Base-by-base conservation (phyloP, 495 filamentous ascomycete genomes). In the Hypoxylon lienhwacheense region DNA sequence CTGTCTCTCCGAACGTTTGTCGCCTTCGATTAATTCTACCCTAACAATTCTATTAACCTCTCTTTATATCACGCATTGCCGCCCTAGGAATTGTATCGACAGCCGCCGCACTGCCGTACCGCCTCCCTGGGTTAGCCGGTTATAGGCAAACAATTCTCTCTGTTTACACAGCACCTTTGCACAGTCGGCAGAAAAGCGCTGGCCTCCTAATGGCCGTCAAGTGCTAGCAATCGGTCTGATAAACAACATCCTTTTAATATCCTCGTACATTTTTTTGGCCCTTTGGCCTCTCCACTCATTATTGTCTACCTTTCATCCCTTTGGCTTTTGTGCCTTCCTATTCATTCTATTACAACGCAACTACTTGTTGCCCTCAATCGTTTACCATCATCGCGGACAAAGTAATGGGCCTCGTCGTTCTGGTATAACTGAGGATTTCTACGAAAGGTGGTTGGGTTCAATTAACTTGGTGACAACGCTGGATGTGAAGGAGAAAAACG, bases 1-100 rank as follows among this genome's bases (percentile, higher is more conserved):
- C 61, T 46, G 60, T 61, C 49, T 54, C 61, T 64, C 47, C 26
- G 36, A 48, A 52, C 61, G 50, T 22, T 41, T 51, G 36, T 56
- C 46, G 7, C 37, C 47, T 48, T 35, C 47, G 46, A 53, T 60
- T 60, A 50, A 49, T 55, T 56, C 53, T 53, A 60, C 56, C 57
- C 55, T 51, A 60, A 49, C 55, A 7, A 55, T 64, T 56, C 43
- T 49, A 48, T 37, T 15, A 40, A 51, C 15, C 50, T 64, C 52
- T 47, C 50, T 64, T 61, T 52, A 7, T 49, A 48, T 50, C 51
- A 8, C 35, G 49, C 57, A 46, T 54, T 55, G 52, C 46, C 46
- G 52, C 51, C 40, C 22, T 43, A 45, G 31, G 47, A 22, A 15
- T 24, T 24, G 57, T 55, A 61, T 61, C 51, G 46, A 40, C 57